Evolutionary conservation across 768 basidiomycete species (phyloP), one percentile per base, ranked within the genome.

Genomic region (Albatrellus ellisii): DNA sequence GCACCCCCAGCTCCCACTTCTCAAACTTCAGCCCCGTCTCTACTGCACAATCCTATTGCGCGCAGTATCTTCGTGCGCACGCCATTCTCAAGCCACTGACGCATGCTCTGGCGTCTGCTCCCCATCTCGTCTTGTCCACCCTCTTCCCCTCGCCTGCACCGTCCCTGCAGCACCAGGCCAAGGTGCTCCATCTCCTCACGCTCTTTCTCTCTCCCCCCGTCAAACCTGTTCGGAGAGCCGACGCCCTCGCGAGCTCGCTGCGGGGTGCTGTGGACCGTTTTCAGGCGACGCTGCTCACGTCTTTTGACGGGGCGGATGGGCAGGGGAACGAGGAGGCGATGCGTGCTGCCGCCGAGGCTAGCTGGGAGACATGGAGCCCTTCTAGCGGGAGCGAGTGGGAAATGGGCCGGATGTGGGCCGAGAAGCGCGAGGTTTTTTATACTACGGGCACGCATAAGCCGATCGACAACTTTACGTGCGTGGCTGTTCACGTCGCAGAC

Each of bases 381-480:
- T 65, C 36, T 41, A 51, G 46, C 9, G 59, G 52, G 26, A 67
- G 59, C 9, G 83, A 88, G 44, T 92, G 87, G 87, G 92, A 94
- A 60, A 77, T 95, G 68, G 87, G 87, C 1, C 81, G 88, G 49
- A 80, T 92, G 14, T 99, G 94, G 88, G 79, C 86, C 1, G 92
- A 99, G 62, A 92, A 94, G 64, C 66, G 84, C 34, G 91, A 94
- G 58, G 78, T 97, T 17, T 90, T 98, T 52, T 97, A 94, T 59
- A 82, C 90, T 48, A 73, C 75, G 44, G 76, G 72, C 6, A 69
- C 72, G 36, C 91, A 87, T 81, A 72, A 83, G 47, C 73, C 91
- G 0, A 56, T 83, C 41, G 77, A 81, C 46, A 99, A 98, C 60
- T 74, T 84, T 55, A 79, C 77, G 77, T 79, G 59, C 54, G 77